Base-by-base conservation (phyloP, 2,329 filamentous ascomycete genomes). In the Fusarium foetens region DNA sequence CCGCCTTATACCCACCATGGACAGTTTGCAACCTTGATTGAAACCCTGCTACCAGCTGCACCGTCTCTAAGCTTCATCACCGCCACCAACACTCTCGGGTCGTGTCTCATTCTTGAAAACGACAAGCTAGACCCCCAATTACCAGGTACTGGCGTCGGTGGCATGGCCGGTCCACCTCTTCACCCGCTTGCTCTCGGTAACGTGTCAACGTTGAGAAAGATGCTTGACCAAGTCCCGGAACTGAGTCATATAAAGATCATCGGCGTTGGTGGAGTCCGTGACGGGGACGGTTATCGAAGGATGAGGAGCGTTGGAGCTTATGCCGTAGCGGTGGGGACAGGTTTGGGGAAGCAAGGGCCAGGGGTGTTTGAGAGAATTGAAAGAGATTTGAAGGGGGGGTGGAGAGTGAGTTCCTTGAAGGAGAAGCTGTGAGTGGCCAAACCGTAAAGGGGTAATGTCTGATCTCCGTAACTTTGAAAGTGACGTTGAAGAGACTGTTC, bases 111-210 rank as follows among this genome's bases (percentile, higher is more conserved):
- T 1, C 79, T 93, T 2, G 74, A 82, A 42, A 51, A 63, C 17
- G 59, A 70, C 6, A 58, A 57, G 38, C 21, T 60, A 5, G 31
- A 21, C 0, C 80, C 91, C 4, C 83, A 83, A 12, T 87, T 90
- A 4, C 87, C 87, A 0, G 85, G 83, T 6, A 81, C 79, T 0
- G 91, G 92, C 0, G 84, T 93, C 6, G 93, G 93, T 1, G 93
- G 93, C 0, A 84, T 95, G 81, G 93, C 91, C 0, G 93, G 93
- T 0, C 86, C 91, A 16, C 87, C 92, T 23, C 81, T 95, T 46
- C 93, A 95, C 80, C 90, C 92, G 0, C 82, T 95, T 1, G 91
- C 92, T 1, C 80, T 95, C 35, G 93, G 93, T 0, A 95, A 95
- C 74, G 93, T 95, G 36, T 84, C 84, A n/a, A 91, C 88, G 2